Evolutionary conservation across 2,329 filamentous ascomycete genomes (phyloP), one percentile per base, ranked within the genome.

Genomic region (Harringtonia lauricola): DNA sequence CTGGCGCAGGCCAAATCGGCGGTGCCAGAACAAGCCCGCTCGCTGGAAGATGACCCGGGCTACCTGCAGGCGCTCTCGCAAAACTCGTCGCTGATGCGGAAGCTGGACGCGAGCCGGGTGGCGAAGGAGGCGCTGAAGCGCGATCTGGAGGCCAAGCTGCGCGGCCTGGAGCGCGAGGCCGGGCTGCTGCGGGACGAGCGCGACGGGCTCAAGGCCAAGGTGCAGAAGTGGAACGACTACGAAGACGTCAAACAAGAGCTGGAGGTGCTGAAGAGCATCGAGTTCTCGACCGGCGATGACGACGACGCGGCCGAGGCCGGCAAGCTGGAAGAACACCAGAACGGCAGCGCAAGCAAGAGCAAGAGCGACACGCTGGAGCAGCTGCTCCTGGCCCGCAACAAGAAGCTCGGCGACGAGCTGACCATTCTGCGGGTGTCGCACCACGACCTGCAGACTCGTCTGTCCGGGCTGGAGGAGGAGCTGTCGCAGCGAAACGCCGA

Each of bases 231-330:
- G 79, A 79, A 79, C 52, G 92, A 98, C 60, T 98, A 98, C 59
- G 89, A 96, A 29, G 90, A 96, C 47, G 79, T 98, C 39, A 95
- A 92, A 64, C 86, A 94, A 51, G 94, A 98, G 62, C 72, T 98
- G 3, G 90, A 96, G 56, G 89, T 96, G 48, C 76, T 98, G 48
- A 95, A 95, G 75, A 94, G 90, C 52, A 95, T 98, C 54, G 92
- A 98, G 59, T 95, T 98, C 55, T 86, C 90, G 2, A 90, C 86
- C 1, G 89, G 86, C 8, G 85, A 90, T 49, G 88, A 94, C 47
- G 85, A 89, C 38, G 80, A 83, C 2, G 66, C 71, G 9, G 33
- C 4, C 18, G 39, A 9, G 17, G 57, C 63, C 26, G 69, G 67
- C 15, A 17, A 43, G 12, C 47, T 53, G 17, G 58, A 57, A 33